phyloP scores from a whole-genome alignment of 164 flowering plant species.

The Vitis cinerea region DNA sequence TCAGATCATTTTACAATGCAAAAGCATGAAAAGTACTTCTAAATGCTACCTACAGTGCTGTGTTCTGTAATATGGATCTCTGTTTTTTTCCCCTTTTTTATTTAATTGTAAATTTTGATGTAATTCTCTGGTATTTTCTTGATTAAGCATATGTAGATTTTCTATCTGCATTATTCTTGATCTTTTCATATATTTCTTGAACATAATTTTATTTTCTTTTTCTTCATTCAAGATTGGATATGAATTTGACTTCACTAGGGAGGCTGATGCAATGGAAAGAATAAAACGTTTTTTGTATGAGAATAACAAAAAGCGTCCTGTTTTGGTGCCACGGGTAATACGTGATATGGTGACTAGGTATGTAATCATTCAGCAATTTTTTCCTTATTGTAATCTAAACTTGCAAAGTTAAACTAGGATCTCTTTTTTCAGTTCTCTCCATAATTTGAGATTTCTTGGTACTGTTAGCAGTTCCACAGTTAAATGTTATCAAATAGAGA shows the following conservation, averaged over 20 bases:
- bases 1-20: no score
- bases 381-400: not conserved
- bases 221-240: conserved; percentile 66
- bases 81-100: not conserved
- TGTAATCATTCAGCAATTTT: conserved; percentile 1
- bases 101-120: conserved; percentile 2
- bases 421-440: not conserved
- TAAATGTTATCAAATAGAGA: no score
- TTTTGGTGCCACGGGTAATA: conserved; percentile 70
- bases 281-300: conserved; percentile 55
- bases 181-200: not conserved
- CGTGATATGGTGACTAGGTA: conserved; percentile 70
- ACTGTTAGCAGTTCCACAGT: not conserved
- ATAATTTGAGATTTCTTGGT: not conserved
- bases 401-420: not conserved
- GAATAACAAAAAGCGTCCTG: conserved; percentile 76
- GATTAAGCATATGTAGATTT: no score
- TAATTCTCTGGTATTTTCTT: not conserved
- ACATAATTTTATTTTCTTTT: not conserved
- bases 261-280: conserved; percentile 85
- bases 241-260: conserved; percentile 91
- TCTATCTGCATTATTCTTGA: no score
- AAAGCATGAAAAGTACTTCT: not conserved
- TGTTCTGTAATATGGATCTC: no score
- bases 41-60: no score